phyloP scores from a whole-genome alignment of 495 filamentous ascomycete genomes.

The Neurospora terricola region DNA sequence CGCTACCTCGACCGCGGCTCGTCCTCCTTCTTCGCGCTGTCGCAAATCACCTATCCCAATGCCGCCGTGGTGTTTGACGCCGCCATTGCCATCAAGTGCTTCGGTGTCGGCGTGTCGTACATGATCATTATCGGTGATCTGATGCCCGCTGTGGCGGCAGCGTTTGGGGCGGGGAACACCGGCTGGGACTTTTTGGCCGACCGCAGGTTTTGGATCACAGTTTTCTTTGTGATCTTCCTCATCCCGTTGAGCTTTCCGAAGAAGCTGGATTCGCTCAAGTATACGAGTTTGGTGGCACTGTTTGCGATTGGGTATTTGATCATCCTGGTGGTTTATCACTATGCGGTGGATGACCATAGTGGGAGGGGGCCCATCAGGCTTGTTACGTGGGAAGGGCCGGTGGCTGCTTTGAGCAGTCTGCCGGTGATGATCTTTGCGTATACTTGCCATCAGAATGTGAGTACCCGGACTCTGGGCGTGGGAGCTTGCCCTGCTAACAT shows the following conservation, averaged over 20 bases:
- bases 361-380: slow-evolving; percentile 64
- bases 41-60: slow-evolving; percentile 93
- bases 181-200: slow-evolving; percentile 65
- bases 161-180: slow-evolving; percentile 48
- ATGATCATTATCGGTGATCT: slow-evolving; percentile 97
- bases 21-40: slow-evolving; percentile 80
- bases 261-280: slow-evolving; percentile 88
- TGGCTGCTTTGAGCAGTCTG: slow-evolving; percentile 72
- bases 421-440: slow-evolving; percentile 97
- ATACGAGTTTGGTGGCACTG: slow-evolving; percentile 86
- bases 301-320: slow-evolving; percentile 91
- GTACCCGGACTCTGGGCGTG: slow-evolving; percentile 6
- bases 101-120: slow-evolving; percentile 94
- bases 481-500: background rate
- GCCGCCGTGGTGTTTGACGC: slow-evolving; percentile 92
- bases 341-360: slow-evolving; percentile 63
- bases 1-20: slow-evolving; percentile 80
- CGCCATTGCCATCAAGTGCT: slow-evolving; percentile 95
- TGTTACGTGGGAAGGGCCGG: slow-evolving; percentile 65
- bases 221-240: slow-evolving; percentile 88
- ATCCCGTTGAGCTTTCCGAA: slow-evolving; percentile 90
- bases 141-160: slow-evolving; percentile 87
- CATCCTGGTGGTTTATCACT: slow-evolving; percentile 84
- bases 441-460: slow-evolving; percentile 95
- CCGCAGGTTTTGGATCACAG: slow-evolving; percentile 96